Conservation (phyloP, 2,329 filamentous ascomycete species). For the Stagonosporopsis tanaceti region DNA sequence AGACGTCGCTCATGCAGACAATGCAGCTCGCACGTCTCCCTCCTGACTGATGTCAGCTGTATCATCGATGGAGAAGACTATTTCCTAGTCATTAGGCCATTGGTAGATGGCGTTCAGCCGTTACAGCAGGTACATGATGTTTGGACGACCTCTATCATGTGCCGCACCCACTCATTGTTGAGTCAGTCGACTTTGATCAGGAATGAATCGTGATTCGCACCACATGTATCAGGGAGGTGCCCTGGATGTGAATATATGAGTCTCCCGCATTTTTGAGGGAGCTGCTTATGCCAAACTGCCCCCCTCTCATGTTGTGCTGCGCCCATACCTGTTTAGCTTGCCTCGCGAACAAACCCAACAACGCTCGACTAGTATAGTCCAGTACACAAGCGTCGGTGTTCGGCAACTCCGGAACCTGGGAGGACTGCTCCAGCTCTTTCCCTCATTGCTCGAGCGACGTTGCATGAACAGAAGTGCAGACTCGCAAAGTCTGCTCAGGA, state of each 20-base stretch:
- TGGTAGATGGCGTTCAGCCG: too few species aligned
- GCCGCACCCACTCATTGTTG: too few species aligned
- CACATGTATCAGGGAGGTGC: too few species aligned
- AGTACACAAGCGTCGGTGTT: slow-evolving; percentile 10
- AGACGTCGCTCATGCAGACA: not conserved
- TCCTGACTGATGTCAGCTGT: not conserved
- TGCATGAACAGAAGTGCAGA: not conserved
- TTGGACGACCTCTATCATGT: too few species aligned
- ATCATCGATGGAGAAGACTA: not conserved
- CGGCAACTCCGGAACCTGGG: not conserved
- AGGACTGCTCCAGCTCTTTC: slow-evolving; percentile 1
- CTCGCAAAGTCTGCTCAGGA: not conserved
- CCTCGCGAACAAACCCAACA: not conserved
- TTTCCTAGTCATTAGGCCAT: not conserved
- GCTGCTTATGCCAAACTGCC: not conserved
- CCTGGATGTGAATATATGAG: too few species aligned
- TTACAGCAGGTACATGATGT: too few species aligned
- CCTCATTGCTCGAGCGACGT: not conserved
- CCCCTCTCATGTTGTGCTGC: not conserved
- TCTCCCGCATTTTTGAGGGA: too few species aligned
- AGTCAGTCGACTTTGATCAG: too few species aligned
- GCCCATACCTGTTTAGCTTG: not conserved
- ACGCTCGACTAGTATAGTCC: slow-evolving; percentile 3
- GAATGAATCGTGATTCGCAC: too few species aligned
- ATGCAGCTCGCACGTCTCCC: not conserved